Evolutionary conservation across 441 rosid genomes (phyloP), one percentile per base, ranked within the genome.

Genomic region (Heliophila coronopifolia): DNA sequence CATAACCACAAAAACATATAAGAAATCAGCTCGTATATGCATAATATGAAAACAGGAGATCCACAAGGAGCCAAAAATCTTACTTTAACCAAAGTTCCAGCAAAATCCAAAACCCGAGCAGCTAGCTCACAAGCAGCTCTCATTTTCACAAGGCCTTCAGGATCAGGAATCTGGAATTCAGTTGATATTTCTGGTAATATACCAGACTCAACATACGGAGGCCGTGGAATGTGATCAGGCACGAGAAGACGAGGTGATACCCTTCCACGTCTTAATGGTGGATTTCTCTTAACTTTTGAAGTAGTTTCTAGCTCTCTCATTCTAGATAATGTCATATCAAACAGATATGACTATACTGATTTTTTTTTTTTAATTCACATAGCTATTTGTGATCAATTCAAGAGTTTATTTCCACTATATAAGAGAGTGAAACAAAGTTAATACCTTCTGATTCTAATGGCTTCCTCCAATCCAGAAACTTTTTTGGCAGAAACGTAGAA

Each of bases 111-210:
- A 42, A 91, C 96, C 24, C 88, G 81, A 57, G 98, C 96, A 33
- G 96, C 94, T 28, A 91, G 96, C 77, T 86, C 83, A 19, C 90
- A 76, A 19, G 94, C 93, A 67, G 88, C 93, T 67, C 66, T 80
- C 93, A 84, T 86, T 56, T 58, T 54, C 19, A 2, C 63, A 61
- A 91, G 71, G 37, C 91, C 84, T 46, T 86, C 72, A 60, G 94
- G 56, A 50, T 79, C 94, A 51, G 79, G 93, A 56, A 82, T 43
- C 64, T 84, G 98, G 51, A 71, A 55, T 27, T 86, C 82, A 4
- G 66, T 73, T 0, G 80, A 55, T 53, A 86, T 77, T 48, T 77
- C 96, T 0, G 96, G 96, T 57, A 86, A 57, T 17, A 50, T 39
- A 32, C 72, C 62, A 16, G 90, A 68, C 54, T 66, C 73, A 26